phyloP scores from a whole-genome alignment of 768 basidiomycete species.

The Macrolepiota dolichaula region DNA sequence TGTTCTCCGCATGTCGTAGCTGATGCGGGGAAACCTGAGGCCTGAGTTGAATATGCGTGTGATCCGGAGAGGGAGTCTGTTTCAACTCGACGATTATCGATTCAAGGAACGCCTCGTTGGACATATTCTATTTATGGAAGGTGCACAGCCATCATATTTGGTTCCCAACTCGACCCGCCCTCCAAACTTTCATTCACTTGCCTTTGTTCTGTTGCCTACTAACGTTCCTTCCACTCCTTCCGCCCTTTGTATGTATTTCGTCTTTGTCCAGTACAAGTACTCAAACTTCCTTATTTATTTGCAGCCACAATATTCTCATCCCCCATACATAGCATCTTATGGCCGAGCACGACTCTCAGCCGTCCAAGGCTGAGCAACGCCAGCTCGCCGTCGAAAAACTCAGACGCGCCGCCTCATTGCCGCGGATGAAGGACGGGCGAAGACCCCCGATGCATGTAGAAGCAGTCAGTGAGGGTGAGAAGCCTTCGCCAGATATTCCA shows the following conservation, averaged over 20 bases:
- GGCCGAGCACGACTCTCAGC: slow-evolving; percentile 47
- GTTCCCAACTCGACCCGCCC: slow-evolving; percentile 3
- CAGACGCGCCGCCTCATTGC: slow-evolving; percentile 88
- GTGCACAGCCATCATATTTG: slow-evolving; percentile 12
- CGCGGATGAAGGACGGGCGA: slow-evolving; percentile 87
- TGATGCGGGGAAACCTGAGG: neutral
- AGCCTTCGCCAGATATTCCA: slow-evolving; percentile 30
- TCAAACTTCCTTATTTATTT: neutral
- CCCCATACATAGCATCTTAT: slow-evolving; percentile 21
- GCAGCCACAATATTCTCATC: neutral
- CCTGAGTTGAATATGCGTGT: neutral
- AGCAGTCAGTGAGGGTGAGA: slow-evolving; percentile 81
- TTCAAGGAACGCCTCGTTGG: slow-evolving; percentile 5
- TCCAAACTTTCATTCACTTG: slow-evolving; percentile 8
- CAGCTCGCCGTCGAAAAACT: slow-evolving; percentile 87
- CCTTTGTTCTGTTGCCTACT: slow-evolving; percentile 1
- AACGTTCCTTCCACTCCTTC: neutral
- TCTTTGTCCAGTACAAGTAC: neutral
- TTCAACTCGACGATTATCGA: slow-evolving; percentile 6
- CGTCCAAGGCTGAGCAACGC: slow-evolving; percentile 65
- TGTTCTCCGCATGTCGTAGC: neutral
- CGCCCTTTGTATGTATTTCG: neutral
- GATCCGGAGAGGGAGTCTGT: neutral
- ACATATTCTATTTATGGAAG: neutral
- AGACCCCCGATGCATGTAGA: slow-evolving; percentile 85